Evolutionary conservation across 192 early-diverging fungal species (phyloP), one percentile per base, ranked within the genome.

Genomic region (Mortierella alpina): DNA sequence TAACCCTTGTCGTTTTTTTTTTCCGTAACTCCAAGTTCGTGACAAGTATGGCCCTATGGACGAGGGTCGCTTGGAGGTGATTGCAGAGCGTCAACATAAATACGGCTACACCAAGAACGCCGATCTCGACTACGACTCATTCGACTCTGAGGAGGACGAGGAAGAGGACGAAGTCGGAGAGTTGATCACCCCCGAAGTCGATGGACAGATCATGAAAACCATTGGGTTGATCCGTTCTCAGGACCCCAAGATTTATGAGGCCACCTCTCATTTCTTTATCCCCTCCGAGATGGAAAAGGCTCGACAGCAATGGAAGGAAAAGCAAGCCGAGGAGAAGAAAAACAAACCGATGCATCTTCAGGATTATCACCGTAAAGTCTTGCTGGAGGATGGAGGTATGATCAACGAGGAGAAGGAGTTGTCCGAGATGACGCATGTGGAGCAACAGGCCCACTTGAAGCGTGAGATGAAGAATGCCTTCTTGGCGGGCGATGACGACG

Each of bases 131-230:
- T 85, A 83, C 39, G 85, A 86, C 17, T 88, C 89, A 2, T 88
- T 84, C 45, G 88, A 89, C 50, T 91, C 88, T 20, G 90, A 90
- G 40, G 76, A 79, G 8, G 93, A 93, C 45, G 92, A 90, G 31
- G 92, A 92, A 31, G 94, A 95, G 69, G 95, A 96, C 76, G 92
- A 93, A 66, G 83, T 86, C 54, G 95, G 91, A 44, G 91, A 90
- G 65, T 86, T 98, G 22, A 85, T 96, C 10, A 96, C 96, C 7
- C 95, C 96, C 7, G 95, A 93, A 41, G 77, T 98, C 10, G 96
- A 99, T 67, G 93, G 91, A 8, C 94, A 97, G 82, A 98, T 99
- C 63, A 89, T 99, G 89, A 93, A 93, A 64, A 96, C 97, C 2
- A 94, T 98, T 67, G 89, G 90, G 0, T 84, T 92, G 39, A 93